These are phyloP conservation scores for Cercospora canescens DNA, from an alignment of 2,329 filamentous ascomycete species.

Conservation along the genomic window DNA sequence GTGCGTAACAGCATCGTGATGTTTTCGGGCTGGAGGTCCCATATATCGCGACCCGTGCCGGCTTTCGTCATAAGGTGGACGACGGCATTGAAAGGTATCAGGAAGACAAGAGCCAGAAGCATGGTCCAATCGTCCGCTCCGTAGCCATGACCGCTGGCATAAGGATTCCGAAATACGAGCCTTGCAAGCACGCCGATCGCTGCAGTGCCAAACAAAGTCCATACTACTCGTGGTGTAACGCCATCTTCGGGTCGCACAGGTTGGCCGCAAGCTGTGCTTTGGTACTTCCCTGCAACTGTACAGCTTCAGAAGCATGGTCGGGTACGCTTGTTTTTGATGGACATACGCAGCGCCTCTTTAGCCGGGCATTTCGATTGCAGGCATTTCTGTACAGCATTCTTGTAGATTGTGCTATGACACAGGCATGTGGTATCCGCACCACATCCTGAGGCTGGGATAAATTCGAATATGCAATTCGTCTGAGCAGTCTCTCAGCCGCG, in stretches of 20 bases:
- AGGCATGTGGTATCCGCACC: constrained; percentile 17
- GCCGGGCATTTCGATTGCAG: constrained; percentile 11
- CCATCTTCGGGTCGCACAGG: not conserved
- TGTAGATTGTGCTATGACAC: not conserved
- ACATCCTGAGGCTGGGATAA: constrained; percentile 8
- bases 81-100: constrained; percentile 1
- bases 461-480: constrained; percentile 9
- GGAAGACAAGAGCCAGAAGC: not conserved
- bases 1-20: constrained; percentile 5
- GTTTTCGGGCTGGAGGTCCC: constrained; percentile 5
- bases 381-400: constrained; percentile 1
- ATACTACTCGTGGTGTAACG: constrained; percentile 1
- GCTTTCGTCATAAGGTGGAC: constrained; percentile 1
- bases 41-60: constrained; percentile 10
- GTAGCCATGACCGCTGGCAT: constrained; percentile 3
- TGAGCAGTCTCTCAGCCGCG: not conserved
- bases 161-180: constrained; percentile 8
- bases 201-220: constrained; percentile 5
- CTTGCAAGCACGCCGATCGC: constrained; percentile 1
- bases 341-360: constrained; percentile 8
- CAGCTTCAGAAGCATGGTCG: not conserved
- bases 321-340: not conserved
- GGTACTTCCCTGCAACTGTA: constrained; percentile 4
- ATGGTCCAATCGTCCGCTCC: constrained; percentile 9
- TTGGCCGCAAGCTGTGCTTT: constrained; percentile 5